Evolutionary conservation across 139 green algal genomes (phyloP).

Genomic region (Chlamydomonas sphaeroides): DNA sequence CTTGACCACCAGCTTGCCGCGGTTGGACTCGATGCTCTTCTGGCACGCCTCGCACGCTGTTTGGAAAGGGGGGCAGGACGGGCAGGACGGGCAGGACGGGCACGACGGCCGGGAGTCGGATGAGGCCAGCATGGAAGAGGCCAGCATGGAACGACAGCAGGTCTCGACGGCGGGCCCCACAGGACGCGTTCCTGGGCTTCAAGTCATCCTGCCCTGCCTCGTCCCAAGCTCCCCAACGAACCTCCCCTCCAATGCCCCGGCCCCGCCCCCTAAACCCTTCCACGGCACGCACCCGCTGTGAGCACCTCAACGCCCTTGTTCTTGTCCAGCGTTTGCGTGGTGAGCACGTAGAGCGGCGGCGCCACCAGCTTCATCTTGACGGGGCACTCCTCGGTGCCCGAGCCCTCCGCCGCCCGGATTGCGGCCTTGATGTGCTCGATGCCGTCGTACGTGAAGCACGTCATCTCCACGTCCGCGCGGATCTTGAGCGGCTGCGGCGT

Average conservation of each 20-base stretch:
- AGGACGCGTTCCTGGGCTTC: too few species aligned
- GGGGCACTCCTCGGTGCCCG: constrained; percentile 77
- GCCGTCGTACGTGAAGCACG: constrained; percentile 97
- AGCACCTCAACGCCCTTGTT: constrained; percentile 55
- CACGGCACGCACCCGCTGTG: constrained; percentile 21
- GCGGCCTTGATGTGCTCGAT: constrained; percentile 95
- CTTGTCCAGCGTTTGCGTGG: constrained; percentile 97
- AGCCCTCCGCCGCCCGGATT: constrained; percentile 74
- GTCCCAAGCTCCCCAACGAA: too few species aligned
- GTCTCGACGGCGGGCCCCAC: too few species aligned
- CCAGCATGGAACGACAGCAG: too few species aligned
- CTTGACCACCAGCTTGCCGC: constrained; percentile 94
- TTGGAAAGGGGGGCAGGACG: too few species aligned
- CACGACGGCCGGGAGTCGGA: too few species aligned
- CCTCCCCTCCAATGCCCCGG: too few species aligned
- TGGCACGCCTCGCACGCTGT: constrained; percentile 78
- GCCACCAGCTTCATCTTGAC: constrained; percentile 98
- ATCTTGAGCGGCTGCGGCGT: constrained; percentile 99
- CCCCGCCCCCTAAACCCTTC: too few species aligned
- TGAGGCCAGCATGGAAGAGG: neutral
- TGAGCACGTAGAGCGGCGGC: constrained; percentile 98
- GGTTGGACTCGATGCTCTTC: constrained; percentile 78
- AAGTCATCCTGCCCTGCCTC: too few species aligned
- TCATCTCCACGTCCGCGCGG: constrained; percentile 96
- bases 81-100: neutral